Base-by-base conservation (phyloP, 768 basidiomycete species). In the Sporobolomyces phaffii region DNA sequence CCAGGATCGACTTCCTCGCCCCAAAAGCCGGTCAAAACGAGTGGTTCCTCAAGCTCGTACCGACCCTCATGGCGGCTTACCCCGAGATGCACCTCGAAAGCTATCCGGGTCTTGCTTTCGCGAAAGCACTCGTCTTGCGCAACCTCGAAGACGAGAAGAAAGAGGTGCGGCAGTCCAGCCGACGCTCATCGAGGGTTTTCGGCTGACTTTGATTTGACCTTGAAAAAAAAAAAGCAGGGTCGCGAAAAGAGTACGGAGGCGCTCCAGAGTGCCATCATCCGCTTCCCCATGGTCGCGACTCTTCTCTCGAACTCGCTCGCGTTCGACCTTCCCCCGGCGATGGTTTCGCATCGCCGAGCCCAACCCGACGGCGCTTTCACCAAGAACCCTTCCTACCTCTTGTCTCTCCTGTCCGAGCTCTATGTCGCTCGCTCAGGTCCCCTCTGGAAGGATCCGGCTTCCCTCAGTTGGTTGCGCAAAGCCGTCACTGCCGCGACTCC, bases 341-440 rank as follows among this genome's bases (percentile, higher is more conserved):
- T 71, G 26, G 52, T 71, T 36, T 28, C 59, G 17, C 52, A 62
- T 43, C 47, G 34, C 1, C 62, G 70, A 20, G 65, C 70, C 0
- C 70, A 71, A 52, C 50, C 62, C 2, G 65, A 64, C 50, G 70
- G 70, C 0, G 38, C 59, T 2, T 71, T 64, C 65, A 58, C 65
- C 47, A 44, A 34, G 26, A 57, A 53, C 36, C 67, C 73, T 18
- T 71, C 68, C 0, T 73, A 72, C 41, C 52, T 73, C 22, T 78
- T 91, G 0, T 87, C 96, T 70, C 83, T 96, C 11, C 82, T 97
- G 5, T 88, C 89, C 0, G 89, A 92, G 74, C 84, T 97, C 28
- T 98, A 98, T 76, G 89, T 83, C 5, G 84, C 87, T 47, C 87
- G 90, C 10, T 88, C 90, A 0, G 81, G 78, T 13, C 76, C 85